phyloP scores from a whole-genome alignment of 2,329 filamentous ascomycete species.

The Whalleya microplaca region DNA sequence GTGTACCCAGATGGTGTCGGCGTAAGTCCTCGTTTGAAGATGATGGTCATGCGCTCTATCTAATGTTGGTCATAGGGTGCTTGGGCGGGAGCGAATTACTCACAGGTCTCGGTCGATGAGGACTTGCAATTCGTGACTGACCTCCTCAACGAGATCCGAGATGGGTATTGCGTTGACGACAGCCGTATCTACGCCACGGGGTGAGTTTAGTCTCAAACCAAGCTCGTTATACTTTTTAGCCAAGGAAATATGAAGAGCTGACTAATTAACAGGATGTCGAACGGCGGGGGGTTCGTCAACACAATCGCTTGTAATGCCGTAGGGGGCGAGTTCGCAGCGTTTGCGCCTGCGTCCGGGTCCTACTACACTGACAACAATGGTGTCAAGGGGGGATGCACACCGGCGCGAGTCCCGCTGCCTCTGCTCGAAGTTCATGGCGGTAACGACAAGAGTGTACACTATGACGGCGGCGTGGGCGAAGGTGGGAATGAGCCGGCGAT shows the following conservation, averaged over 20 bases:
- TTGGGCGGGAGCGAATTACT: conserved; percentile 52
- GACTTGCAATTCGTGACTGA: conserved; percentile 52
- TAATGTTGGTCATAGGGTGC: conserved; percentile 34
- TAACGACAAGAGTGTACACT: conserved; percentile 46
- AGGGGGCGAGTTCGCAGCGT: conserved; percentile 47
- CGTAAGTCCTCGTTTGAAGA: conserved; percentile 20
- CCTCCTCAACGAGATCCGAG: conserved; percentile 44
- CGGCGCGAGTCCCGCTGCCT: conserved; percentile 42
- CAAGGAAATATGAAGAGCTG: not conserved
- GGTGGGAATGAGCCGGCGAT: conserved; percentile 47
- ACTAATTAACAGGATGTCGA: conserved; percentile 41
- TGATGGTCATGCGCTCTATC: not conserved
- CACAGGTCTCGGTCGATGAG: conserved; percentile 43
- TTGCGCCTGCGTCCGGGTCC: conserved; percentile 49
- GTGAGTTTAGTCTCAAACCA: conserved; percentile 12
- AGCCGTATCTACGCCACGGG: conserved; percentile 50
- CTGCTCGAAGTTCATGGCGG: conserved; percentile 52
- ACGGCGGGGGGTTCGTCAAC: conserved; percentile 52
- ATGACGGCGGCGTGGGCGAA: conserved; percentile 47
- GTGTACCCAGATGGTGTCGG: conserved; percentile 51
- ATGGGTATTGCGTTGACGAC: conserved; percentile 48
- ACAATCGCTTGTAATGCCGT: conserved; percentile 49
- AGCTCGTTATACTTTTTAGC: not conserved
- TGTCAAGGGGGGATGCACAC: conserved; percentile 40
- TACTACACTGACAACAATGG: conserved; percentile 48